A percentile compares a stretch with the other conserved stretches of the same genome.
These are phyloP conservation scores for Cokeromyces recurvatus DNA, from an alignment of 371 early-diverging fungal species.

Conservation along the genomic window DNA sequence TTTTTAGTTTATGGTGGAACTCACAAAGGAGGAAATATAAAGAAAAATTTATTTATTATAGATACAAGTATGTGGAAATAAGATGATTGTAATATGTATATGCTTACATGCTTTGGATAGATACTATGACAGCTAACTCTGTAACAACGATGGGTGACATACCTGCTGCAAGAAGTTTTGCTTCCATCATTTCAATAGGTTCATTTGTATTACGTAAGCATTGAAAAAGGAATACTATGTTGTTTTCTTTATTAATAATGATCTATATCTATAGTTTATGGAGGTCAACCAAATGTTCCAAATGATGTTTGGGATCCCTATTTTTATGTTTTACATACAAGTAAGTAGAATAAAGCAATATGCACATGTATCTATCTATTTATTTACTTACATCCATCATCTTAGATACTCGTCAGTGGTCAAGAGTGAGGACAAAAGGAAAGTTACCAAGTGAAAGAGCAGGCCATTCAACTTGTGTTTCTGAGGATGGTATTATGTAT, in stretches of 20 bases:
- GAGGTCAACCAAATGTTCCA: conserved; percentile 19
- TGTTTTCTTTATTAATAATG: no score
- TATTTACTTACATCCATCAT: no score
- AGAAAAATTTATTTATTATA: conserved; percentile 45
- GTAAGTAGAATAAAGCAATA: conserved; percentile 5
- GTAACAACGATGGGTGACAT: conserved; percentile 20
- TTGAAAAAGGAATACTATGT: not conserved
- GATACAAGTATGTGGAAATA: conserved; percentile 37
- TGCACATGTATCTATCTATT: not conserved
- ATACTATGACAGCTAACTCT: conserved; percentile 16
- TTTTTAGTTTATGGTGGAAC: conserved; percentile 49
- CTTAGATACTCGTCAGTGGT: conserved; percentile 42
- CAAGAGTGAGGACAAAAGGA: conserved; percentile 45
- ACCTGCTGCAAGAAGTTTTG: conserved; percentile 18
- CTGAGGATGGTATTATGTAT: conserved; percentile 52
- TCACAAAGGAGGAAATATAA: conserved; percentile 20
- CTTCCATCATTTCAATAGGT: conserved; percentile 12
- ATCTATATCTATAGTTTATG: conserved; percentile 17
- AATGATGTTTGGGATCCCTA: conserved; percentile 23
- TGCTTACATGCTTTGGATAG: conserved; percentile 2
- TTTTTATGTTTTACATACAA: conserved; percentile 23
- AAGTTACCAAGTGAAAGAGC: conserved; percentile 51
- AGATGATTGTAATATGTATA: not conserved
- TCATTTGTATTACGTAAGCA: conserved; percentile 22
- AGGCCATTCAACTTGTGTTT: conserved; percentile 55